These are phyloP conservation scores for Solanum pennellii DNA, from an alignment of 257 asterid species.

Conservation along the genomic window DNA sequence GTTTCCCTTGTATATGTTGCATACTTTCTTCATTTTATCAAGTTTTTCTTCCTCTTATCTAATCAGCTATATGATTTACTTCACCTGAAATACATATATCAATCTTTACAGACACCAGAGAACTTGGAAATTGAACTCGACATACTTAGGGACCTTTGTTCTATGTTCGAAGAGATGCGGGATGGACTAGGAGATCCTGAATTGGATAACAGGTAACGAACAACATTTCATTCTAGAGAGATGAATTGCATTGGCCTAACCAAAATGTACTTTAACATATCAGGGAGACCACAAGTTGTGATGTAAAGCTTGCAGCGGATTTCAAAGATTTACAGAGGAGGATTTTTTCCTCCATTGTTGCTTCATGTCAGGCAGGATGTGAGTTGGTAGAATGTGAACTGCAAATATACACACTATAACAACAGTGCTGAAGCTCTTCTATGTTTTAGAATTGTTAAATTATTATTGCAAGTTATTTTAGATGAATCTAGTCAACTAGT, in stretches of 20 bases:
- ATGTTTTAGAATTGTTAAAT: neutral
- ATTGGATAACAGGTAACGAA: constrained; percentile 42
- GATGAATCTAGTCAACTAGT: neutral
- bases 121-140: constrained; percentile 52
- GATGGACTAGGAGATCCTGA: constrained; percentile 41
- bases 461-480: neutral
- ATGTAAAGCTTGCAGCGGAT: constrained; percentile 60
- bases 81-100: neutral
- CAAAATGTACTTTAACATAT: neutral
- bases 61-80: neutral
- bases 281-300: constrained; percentile 58
- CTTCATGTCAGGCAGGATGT: constrained; percentile 56
- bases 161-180: constrained; percentile 56
- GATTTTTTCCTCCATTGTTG: constrained; percentile 50
- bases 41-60: neutral
- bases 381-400: constrained; percentile 45
- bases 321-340: constrained; percentile 51
- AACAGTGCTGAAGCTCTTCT: neutral
- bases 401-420: neutral
- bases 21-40: neutral
- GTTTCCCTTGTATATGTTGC: neutral
- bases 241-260: neutral
- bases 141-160: constrained; percentile 42
- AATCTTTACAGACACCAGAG: constrained; percentile 29
- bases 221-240: neutral